Evolutionary conservation across 129 eudicot genomes (phyloP), one percentile per base, ranked within the genome.

Genomic region (Lactuca saligna): DNA sequence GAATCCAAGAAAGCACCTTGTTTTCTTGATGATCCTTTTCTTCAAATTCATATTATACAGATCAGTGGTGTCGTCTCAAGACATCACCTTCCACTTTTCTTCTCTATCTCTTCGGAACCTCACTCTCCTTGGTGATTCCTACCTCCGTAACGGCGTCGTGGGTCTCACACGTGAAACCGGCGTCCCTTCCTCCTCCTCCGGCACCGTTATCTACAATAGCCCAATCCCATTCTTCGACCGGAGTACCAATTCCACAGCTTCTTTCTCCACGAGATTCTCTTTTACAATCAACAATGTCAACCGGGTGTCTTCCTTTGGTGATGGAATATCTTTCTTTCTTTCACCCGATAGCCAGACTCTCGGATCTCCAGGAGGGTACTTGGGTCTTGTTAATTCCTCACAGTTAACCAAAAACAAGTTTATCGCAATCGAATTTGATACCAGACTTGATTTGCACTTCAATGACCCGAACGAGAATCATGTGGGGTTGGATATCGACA

Each of bases 401-500:
- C 84, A 76, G 8, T 66, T 86, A 46, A 86, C 91, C 44, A 88
- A 88, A 77, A 92, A 88, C 74, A 79, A 79, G 61, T 88, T 92
- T 58, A 67, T 92, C 5, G 98, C 96, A 0, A 48, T 92, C 15
- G 98, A 92, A 64, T 92, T 92, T 35, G 98, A 92, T 81, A 88
- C 98, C 8, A 74, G 70, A 32, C 78, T 86, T 5, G 96, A 92
- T 79, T 48, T 61, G 25, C 88, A 79, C 39, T 92, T 92, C 66
- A 66, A 86, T 39, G 98, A 92, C 70, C 96, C 91, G 56, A 84
- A 84, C 69, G 98, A 79, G n/a, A 84, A 92, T 54, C 98, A 92
- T 65, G 82, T 88, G 29, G 98, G 98, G 0, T 75, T 92, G 58
- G 98, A 92, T 68, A 75, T 92, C 7, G 85, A 92, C 31, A 92